Conservation (phyloP, 768 basidiomycete species). For the Leucocoprinus leucothites region DNA sequence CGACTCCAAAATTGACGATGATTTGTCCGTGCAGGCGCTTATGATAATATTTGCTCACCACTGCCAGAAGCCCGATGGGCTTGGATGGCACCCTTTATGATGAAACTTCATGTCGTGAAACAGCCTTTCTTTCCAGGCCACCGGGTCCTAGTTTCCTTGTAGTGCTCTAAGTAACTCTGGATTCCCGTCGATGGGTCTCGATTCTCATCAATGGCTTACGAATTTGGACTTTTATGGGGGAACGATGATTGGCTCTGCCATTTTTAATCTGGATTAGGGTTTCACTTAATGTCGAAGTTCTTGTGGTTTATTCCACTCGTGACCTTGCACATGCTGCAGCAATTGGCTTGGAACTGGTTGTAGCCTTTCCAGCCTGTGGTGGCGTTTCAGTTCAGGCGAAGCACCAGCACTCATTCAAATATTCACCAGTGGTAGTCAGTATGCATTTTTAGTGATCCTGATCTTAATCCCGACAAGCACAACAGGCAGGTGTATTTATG, state of each 20-base stretch:
- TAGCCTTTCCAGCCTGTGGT: no score
- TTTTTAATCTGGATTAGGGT: not conserved
- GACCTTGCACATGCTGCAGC: no score
- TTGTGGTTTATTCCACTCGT: not conserved
- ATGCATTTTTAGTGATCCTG: no score
- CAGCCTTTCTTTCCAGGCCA: not conserved
- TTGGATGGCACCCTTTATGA: not conserved
- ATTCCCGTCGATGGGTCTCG: no score
- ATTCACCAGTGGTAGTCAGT: no score
- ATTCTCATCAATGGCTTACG: not conserved
- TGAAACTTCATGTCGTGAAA: not conserved
- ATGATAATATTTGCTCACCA: not conserved
- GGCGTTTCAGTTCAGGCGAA: not conserved
- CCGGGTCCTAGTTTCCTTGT: constrained; percentile 1
- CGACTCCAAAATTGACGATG: no score
- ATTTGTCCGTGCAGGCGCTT: no score
- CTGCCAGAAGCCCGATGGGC: not conserved
- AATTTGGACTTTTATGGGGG: not conserved
- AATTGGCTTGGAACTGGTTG: no score
- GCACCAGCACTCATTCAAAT: no score
- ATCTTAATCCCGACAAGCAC: no score
- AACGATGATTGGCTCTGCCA: constrained; percentile 9
- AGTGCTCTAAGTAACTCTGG: not conserved
- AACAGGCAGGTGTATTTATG: no score
- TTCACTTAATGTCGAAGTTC: not conserved